phyloP scores from a whole-genome alignment of 768 basidiomycete species.

The Obba rivulosa region DNA sequence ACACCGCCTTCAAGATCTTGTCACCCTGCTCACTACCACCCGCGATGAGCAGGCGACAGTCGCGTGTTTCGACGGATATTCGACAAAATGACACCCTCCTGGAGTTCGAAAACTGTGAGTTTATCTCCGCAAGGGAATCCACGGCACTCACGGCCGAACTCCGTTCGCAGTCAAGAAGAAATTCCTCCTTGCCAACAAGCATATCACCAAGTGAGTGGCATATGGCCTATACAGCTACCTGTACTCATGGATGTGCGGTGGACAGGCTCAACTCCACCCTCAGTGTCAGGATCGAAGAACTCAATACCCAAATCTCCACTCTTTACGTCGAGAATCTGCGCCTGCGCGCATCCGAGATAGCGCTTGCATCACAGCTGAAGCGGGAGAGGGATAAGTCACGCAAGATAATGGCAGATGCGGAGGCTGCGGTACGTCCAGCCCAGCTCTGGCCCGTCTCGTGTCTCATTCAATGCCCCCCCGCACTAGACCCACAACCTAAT shows the following conservation, averaged over 20 bases:
- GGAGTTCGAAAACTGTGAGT: conserved; percentile 83
- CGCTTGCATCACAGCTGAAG: conserved; percentile 70
- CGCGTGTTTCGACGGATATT: conserved; percentile 46
- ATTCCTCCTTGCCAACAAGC: conserved; percentile 85
- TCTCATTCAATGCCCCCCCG: background rate
- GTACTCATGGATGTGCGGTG: background rate
- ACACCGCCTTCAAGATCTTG: conserved; percentile 1
- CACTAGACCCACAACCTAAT: conserved; percentile 36
- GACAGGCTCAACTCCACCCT: conserved; percentile 78
- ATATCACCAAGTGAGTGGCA: conserved; percentile 73
- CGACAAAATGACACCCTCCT: conserved; percentile 76
- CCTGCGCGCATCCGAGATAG: conserved; percentile 75
- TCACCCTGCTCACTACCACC: conserved; percentile 9
- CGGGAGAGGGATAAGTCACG: conserved; percentile 74
- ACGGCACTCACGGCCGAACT: conserved; percentile 18
- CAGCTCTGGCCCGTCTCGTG: background rate
- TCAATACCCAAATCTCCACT: conserved; percentile 77
- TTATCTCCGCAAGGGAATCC: conserved; percentile 8
- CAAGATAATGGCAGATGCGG: conserved; percentile 67
- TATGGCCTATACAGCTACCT: background rate
- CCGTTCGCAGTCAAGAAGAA: conserved; percentile 77
- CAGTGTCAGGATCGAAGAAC: conserved; percentile 78
- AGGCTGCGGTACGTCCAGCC: conserved; percentile 64
- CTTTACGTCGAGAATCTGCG: conserved; percentile 80
- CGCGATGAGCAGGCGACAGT: conserved; percentile 35